Evolutionary conservation across 495 filamentous ascomycete species (phyloP).

Genomic region (Elaphomyces granulatus): DNA sequence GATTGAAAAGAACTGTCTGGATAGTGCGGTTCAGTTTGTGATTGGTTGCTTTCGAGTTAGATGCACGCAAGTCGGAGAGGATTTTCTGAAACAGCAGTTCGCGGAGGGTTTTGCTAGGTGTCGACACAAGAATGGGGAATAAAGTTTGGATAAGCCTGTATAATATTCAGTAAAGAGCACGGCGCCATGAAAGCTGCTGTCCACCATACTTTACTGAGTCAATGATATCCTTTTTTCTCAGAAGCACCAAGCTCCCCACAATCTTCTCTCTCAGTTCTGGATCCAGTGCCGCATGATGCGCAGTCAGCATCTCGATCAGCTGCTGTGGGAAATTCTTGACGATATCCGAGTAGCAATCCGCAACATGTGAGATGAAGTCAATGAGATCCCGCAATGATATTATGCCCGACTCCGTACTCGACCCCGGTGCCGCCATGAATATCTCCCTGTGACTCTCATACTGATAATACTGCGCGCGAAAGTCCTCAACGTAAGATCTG

Average conservation of each 20-base stretch:
- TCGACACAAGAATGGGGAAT: slow-evolving; percentile 79
- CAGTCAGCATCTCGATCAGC: slow-evolving; percentile 60
- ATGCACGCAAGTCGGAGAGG: slow-evolving; percentile 69
- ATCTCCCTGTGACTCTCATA: slow-evolving; percentile 86
- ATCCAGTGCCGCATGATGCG: slow-evolving; percentile 69
- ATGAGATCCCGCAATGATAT: slow-evolving; percentile 72
- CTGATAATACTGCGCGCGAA: slow-evolving; percentile 75
- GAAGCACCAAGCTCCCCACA: slow-evolving; percentile 73
- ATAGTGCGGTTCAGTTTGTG: slow-evolving; percentile 86
- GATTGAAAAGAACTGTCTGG: slow-evolving; percentile 82
- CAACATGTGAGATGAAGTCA: slow-evolving; percentile 82
- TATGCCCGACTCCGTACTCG: slow-evolving; percentile 58
- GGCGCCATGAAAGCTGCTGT: not conserved
- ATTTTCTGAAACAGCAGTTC: slow-evolving; percentile 81
- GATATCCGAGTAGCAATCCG: slow-evolving; percentile 78
- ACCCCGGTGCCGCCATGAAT: slow-evolving; percentile 67
- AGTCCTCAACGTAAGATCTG: slow-evolving; percentile 75
- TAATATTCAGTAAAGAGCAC: not conserved
- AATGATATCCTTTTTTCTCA: slow-evolving; percentile 82
- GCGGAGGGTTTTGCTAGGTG: slow-evolving; percentile 74
- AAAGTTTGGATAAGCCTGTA: slow-evolving; percentile 63
- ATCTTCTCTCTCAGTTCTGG: slow-evolving; percentile 82
- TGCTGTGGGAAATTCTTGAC: slow-evolving; percentile 66
- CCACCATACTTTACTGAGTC: slow-evolving; percentile 52
- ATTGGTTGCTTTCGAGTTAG: slow-evolving; percentile 73